Percentiles rank a stretch among this genome's conserved stretches.
phyloP scores from a whole-genome alignment of 2,329 filamentous ascomycete genomes.

The Pseudocercospora pini-densiflorae region DNA sequence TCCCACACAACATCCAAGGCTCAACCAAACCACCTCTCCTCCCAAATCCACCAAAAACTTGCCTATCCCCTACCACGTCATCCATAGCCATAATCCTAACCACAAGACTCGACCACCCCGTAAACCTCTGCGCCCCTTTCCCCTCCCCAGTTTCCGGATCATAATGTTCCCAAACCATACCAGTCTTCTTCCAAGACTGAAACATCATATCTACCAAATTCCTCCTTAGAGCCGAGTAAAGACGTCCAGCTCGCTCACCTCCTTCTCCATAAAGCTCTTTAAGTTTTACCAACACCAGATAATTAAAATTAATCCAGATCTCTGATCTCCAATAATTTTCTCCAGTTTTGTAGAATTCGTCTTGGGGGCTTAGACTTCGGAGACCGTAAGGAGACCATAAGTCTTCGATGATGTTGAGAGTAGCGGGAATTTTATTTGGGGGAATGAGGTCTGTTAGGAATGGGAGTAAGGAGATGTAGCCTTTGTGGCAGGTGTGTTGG shows the following conservation, averaged over 20 bases:
- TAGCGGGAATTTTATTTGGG: constrained; percentile 73
- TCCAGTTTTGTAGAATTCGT: constrained; percentile 81
- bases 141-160: constrained; percentile 89
- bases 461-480: constrained; percentile 91
- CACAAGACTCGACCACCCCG: constrained; percentile 95
- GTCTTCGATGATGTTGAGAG: constrained; percentile 79
- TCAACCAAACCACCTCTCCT: too few relatives aligned
- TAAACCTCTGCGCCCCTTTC: constrained; percentile 96
- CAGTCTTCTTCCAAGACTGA: constrained; percentile 84
- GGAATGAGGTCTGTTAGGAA: constrained; percentile 84
- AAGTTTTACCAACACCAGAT: constrained; percentile 79
- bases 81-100: constrained; percentile 98
- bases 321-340: constrained; percentile 98
- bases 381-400: constrained; percentile 90
- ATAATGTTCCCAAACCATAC: constrained; percentile 99
- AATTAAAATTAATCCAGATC: constrained; percentile 97
- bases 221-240: constrained; percentile 77
- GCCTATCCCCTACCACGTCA: constrained; percentile 55
- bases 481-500: constrained; percentile 91
- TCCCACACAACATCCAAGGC: too few relatives aligned
- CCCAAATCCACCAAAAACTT: too few relatives aligned
- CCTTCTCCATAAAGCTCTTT: constrained; percentile 59
- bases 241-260: constrained; percentile 62
- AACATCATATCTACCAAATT: constrained; percentile 91
- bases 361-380: constrained; percentile 81